Evolutionary conservation across 2,329 filamentous ascomycete genomes (phyloP).

Genomic region (Grosmannia serpens): DNA sequence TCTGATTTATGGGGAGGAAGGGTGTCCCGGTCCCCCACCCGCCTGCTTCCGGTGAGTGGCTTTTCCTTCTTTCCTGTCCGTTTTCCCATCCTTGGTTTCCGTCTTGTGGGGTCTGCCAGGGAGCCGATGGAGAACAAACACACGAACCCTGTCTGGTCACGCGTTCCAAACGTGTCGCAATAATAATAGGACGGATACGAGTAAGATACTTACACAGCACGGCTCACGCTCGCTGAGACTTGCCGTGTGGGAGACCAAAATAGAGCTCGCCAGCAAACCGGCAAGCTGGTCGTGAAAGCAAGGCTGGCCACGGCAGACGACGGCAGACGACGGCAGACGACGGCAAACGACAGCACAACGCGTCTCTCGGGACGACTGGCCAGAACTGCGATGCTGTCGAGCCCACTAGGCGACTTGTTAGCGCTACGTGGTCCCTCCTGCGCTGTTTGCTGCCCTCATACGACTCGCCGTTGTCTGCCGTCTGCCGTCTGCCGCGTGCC

Average conservation of each 20-base stretch:
- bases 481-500: too few species aligned
- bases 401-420: neutral
- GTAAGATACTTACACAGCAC: neutral
- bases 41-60: neutral
- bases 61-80: neutral
- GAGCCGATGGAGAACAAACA: neutral
- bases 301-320: neutral
- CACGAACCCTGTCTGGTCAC: neutral
- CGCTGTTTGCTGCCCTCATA: too few species aligned
- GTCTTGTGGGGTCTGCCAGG: neutral
- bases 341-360: too few species aligned
- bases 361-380: neutral
- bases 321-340: too few species aligned
- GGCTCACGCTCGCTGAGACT: neutral
- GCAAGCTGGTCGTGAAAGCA: neutral
- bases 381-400: neutral
- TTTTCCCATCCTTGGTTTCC: neutral
- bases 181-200: neutral
- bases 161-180: neutral
- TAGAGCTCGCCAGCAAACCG: neutral
- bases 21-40: neutral
- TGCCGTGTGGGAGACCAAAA: neutral
- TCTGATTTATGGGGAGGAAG: slow-evolving; percentile 1
- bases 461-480: too few species aligned
- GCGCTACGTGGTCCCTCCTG: neutral